Evolutionary conservation across 441 rosid species (phyloP).

Genomic region (Croton laevigatus): DNA sequence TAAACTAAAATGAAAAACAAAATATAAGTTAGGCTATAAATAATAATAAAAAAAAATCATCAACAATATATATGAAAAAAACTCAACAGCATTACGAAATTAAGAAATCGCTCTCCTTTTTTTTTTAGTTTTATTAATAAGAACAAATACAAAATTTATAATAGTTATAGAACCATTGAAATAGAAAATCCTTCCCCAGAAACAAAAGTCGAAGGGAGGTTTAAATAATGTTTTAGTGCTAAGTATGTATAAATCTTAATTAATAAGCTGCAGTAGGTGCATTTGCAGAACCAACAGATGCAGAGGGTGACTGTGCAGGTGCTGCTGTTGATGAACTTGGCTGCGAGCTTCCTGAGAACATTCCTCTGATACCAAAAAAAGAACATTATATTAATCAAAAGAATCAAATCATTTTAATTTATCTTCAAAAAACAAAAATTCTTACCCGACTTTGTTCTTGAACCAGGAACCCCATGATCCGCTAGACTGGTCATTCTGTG

Average conservation of each 20-base stretch:
- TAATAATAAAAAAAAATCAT: not conserved
- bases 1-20: not conserved
- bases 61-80: not conserved
- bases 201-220: not conserved
- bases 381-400: too few species aligned
- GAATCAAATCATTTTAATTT: too few species aligned
- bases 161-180: too few species aligned
- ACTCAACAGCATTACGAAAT: not conserved
- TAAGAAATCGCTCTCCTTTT: not conserved
- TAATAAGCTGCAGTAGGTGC: not conserved
- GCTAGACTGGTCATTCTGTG: not conserved
- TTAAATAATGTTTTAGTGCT: too few species aligned
- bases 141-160: not conserved
- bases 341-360: not conserved
- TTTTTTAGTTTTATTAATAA: not conserved
- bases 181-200: not conserved
- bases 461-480: not conserved
- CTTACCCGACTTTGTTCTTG: not conserved
- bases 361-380: not conserved
- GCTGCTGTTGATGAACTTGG: not conserved
- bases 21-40: not conserved
- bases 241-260: too few species aligned
- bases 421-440: not conserved
- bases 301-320: not conserved
- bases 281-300: not conserved